Conservation (phyloP, 257 asterid species). For the Capsicum chinense region DNA sequence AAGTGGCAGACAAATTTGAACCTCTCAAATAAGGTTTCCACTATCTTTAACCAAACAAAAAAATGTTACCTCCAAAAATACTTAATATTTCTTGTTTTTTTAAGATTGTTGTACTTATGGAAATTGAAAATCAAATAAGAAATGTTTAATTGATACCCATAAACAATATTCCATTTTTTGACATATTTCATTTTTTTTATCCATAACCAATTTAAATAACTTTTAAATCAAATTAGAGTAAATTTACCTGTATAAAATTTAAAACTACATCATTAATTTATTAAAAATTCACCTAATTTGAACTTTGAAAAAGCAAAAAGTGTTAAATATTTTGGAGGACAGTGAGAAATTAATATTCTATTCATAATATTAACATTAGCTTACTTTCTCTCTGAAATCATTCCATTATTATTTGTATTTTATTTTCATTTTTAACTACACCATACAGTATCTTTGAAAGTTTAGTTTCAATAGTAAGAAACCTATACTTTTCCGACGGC, state of each 20-base stretch:
- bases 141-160: not conserved
- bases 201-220: not conserved
- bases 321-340: not conserved
- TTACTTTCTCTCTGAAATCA: conserved; percentile 27
- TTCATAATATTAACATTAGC: conserved; percentile 27
- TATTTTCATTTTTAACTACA: conserved; percentile 28
- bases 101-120: not conserved
- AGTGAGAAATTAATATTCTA: conserved; percentile 29
- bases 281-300: conserved; percentile 17
- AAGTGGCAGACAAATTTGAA: conserved; percentile 31
- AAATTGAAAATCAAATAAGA: not conserved
- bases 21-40: conserved; percentile 29
- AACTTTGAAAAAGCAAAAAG: conserved; percentile 23
- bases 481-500: conserved; percentile 32
- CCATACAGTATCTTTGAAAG: conserved; percentile 30
- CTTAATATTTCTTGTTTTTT: not conserved
- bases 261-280: not conserved
- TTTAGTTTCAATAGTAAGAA: conserved; percentile 30
- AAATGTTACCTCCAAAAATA: not conserved
- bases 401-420: conserved; percentile 28
- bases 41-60: conserved; percentile 28
- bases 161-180: not conserved
- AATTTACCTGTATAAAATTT: not conserved
- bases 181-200: not conserved
- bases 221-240: not conserved